Evolutionary conservation across 164 flowering plant genomes (phyloP), one percentile per base, ranked within the genome.

Genomic region (Piper longum): DNA sequence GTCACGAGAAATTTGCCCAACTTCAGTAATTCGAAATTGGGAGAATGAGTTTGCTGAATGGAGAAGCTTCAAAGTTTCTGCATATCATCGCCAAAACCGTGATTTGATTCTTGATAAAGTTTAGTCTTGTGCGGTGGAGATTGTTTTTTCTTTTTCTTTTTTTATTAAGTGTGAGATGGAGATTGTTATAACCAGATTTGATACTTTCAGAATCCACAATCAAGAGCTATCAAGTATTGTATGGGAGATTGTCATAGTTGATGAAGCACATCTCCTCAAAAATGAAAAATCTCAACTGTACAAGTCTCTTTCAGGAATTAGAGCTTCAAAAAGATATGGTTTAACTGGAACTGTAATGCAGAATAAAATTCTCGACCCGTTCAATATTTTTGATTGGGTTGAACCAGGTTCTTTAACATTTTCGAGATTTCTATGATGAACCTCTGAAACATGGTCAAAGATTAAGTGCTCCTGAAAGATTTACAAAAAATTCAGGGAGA

Each of bases 401-500:
- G 83, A 87, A 44, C 99, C 99, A 63, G 97, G 96, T 62, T 82
- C 86, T 40, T 71, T 93, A 62, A 64, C 99, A 93, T 81, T 93
- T 93, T 60, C 81, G 95, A 3, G 95, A 93, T 51, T 93, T 81
- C 61, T 93, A 90, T 71, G 97, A 87, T 73, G 99, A 93, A 65
- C 97, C 97, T 17, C 83, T 93, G n/a, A 93, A 85, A 82, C 99
- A 85, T 67, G 99, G 99, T 36, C 99, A 93, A 72, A 85, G 99
- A 69, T 83, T 87, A 69, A 84, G 79, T 76, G 99, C 97, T 61
- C 95, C 96, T 55, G 85, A 90, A 66, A 79, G 83, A 71, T 93
- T 85, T 74, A 81, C 90, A 7, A 79, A 63, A 59, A 62, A 85
- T 67, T 97, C 99, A 68, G 90, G 66, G 70, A 86, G 76, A 77